Conservation (phyloP, 106 monocot species). For the Hemerocallis citrina region DNA sequence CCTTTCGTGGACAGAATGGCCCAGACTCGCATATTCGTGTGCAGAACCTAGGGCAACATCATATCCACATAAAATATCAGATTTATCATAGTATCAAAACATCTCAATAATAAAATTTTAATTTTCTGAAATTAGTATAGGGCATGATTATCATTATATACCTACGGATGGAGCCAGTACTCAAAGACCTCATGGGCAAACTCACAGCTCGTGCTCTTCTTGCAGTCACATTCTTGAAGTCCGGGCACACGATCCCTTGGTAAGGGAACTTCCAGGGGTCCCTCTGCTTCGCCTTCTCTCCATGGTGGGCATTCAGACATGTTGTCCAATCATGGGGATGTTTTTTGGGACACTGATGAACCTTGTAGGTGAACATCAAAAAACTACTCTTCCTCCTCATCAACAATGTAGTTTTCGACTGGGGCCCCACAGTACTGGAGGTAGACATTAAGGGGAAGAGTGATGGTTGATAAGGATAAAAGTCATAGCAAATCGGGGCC, state of each 20-base stretch:
- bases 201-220: conserved; percentile 30
- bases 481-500: too few species aligned
- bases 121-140: too few species aligned
- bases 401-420: not conserved
- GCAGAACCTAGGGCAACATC: conserved; percentile 8
- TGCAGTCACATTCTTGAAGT: conserved; percentile 23
- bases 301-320: conserved; percentile 25
- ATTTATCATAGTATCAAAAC: too few species aligned
- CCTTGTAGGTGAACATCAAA: conserved; percentile 30
- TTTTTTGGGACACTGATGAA: conserved; percentile 15
- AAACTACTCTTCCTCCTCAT: conserved; percentile 7
- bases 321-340: conserved; percentile 21
- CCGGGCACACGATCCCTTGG: conserved; percentile 29
- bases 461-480: too few species aligned
- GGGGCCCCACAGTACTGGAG: too few species aligned
- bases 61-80: too few species aligned
- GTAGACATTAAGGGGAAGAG: too few species aligned
- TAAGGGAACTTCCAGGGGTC: conserved; percentile 39
- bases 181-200: conserved; percentile 49
- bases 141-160: too few species aligned
- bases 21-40: conserved; percentile 36
- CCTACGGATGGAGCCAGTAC: conserved; percentile 51
- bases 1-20: conserved; percentile 14
- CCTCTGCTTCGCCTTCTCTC: conserved; percentile 28
- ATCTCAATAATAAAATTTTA: too few species aligned